Base-by-base conservation (phyloP, 2,329 filamentous ascomycete species). In the Sporothrix variecibatus region DNA sequence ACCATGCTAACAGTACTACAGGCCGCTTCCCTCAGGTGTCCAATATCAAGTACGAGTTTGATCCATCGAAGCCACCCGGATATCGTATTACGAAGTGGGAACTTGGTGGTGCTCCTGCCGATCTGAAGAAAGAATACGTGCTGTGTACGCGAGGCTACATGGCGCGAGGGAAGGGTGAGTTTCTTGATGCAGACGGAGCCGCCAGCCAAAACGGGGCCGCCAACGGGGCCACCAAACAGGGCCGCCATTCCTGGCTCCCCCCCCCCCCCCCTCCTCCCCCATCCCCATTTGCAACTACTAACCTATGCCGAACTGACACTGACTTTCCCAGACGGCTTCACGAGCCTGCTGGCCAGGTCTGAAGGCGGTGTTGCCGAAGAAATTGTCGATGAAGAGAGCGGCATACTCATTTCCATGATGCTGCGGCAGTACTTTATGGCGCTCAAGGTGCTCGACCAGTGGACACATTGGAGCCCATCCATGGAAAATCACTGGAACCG, bases 351-450 rank as follows among this genome's bases (percentile, higher is more conserved):
- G n/a, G 89, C 94, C 43, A 83, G 92, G 77, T 89, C 91, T 2
- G 92, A 94, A 81, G 94, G 94, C 34, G 94, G 94, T 20, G 83
- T 87, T 3, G 92, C 91, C 1, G 90, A 94, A 77, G 93, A 95
- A 80, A 84, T 97, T 20, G 91, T 97, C 5, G 91, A 90, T 40
- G 94, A 97, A 79, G 94, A 98, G 80, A 95, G 93, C 77, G 95
- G 94, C 3, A 91, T 97, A 20, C 86, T 97, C 73, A 93, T 97
- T 78, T 94, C 92, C 68, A 93, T 93, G 79, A 91, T 98, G 81
- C 86, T 98, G 26, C 90, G 94, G 15, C 94, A 97, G 80, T 97
- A 97, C 82, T 97, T 97, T 82, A 92, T 97, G 87, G 93, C 91
- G 7, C 86, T 97, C 60, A 93, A 93, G 73, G 92, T 95, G 0